phyloP scores from a whole-genome alignment of 2,329 filamentous ascomycete genomes.

The Aspergillus piperis region DNA sequence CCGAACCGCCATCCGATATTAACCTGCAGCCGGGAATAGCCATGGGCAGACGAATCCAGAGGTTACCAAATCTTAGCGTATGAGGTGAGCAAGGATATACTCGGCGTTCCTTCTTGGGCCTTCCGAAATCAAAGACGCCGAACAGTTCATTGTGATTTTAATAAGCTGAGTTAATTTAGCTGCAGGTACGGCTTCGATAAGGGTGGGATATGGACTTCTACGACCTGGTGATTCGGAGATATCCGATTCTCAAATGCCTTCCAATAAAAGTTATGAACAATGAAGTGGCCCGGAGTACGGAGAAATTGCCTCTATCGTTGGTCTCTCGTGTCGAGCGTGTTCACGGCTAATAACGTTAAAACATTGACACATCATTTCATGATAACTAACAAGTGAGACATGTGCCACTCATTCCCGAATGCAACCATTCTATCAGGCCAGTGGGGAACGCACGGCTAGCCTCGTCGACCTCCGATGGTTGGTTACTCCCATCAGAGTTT shows the following conservation, averaged over 20 bases:
- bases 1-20: background rate
- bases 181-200: constrained; percentile 6
- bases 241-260: background rate
- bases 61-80: background rate
- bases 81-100: background rate
- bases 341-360: constrained; percentile 6
- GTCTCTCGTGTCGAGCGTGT: background rate
- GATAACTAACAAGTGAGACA: constrained; percentile 22
- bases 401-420: constrained; percentile 10
- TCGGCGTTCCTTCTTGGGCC: background rate
- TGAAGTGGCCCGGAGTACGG: background rate
- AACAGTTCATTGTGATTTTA: background rate
- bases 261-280: no score
- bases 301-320: constrained; percentile 5
- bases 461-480: background rate
- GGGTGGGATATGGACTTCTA: background rate
- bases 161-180: background rate
- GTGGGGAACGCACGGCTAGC: constrained; percentile 9
- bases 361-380: constrained; percentile 8
- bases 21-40: background rate
- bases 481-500: constrained; percentile 5
- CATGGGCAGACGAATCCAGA: background rate
- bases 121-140: background rate
- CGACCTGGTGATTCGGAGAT: constrained; percentile 1
- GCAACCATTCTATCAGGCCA: constrained; percentile 20